phyloP scores from a whole-genome alignment of 257 asterid species.

The Schizonepeta tenuifolia region DNA sequence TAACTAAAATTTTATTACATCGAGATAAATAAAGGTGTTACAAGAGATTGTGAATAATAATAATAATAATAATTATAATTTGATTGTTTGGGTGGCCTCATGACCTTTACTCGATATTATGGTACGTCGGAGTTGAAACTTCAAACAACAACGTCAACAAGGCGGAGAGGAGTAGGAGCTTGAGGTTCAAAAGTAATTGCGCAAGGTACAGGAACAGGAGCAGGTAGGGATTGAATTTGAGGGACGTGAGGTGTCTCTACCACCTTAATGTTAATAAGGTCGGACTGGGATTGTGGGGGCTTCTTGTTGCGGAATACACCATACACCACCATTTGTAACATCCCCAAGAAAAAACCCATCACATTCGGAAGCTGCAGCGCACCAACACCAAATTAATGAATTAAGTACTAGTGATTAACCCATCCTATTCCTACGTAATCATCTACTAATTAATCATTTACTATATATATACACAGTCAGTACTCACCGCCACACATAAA shows the following conservation, averaged over 20 bases:
- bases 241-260: conserved; percentile 38
- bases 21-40: too few species aligned
- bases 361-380: conserved; percentile 71
- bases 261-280: conserved; percentile 34
- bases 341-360: conserved; percentile 70
- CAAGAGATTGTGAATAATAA: too few species aligned
- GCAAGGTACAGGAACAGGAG: conserved; percentile 15
- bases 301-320: conserved; percentile 55
- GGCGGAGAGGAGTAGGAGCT: conserved; percentile 35
- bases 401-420: too few species aligned
- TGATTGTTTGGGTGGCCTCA: too few species aligned
- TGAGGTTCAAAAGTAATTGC: conserved; percentile 36
- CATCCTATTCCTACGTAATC: too few species aligned
- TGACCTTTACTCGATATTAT: too few species aligned
- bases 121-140: too few species aligned
- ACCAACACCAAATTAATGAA: too few species aligned
- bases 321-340: conserved; percentile 67
- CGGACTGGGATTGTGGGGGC: background rate
- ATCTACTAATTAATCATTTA: too few species aligned
- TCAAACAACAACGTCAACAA: conserved; percentile 50
- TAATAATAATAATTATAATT: too few species aligned
- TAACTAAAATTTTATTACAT: too few species aligned
- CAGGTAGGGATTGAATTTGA: too few species aligned
- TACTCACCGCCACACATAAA: conserved; percentile 54
- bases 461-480: background rate